A percentile compares a stretch with the other conserved stretches of the same genome.
Evolutionary conservation across 148 eudicot genomes (phyloP).

Genomic region (Heliosperma pusillum): DNA sequence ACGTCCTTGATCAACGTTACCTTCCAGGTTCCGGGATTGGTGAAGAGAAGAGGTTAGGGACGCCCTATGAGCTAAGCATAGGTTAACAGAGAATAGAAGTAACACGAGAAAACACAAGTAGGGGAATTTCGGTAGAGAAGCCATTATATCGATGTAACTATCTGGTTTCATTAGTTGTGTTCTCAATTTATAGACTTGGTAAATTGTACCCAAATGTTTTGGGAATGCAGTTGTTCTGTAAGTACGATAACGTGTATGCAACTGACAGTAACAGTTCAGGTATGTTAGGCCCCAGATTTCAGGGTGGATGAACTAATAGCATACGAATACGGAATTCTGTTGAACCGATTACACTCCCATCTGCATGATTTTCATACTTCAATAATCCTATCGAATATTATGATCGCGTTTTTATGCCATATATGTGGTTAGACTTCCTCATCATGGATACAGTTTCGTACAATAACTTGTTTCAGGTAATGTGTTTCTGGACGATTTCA

Average conservation of each 20-base stretch:
- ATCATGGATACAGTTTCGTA: neutral
- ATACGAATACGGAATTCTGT: neutral
- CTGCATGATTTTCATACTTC: neutral
- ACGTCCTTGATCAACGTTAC: neutral
- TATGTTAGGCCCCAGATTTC: neutral
- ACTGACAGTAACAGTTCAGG: neutral
- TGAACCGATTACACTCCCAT: neutral
- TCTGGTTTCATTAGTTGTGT: neutral
- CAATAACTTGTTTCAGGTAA: neutral
- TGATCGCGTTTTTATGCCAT: neutral
- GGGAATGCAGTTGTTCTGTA: neutral
- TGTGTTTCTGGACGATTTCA: neutral
- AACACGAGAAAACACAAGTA: slow-evolving; percentile 3
- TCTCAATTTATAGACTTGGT: slow-evolving; percentile 13
- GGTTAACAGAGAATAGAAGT: neutral
- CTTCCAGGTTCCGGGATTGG: neutral
- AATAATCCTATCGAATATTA: neutral
- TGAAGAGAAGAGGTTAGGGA: slow-evolving; percentile 8
- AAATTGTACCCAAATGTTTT: neutral
- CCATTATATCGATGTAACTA: slow-evolving; percentile 1
- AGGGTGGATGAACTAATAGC: neutral
- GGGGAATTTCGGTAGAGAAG: neutral
- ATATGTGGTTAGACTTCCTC: too few species aligned
- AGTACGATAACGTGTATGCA: neutral
- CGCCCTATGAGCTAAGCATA: slow-evolving; percentile 20